These are phyloP conservation scores for Tetrapyrgos nigripes DNA, from an alignment of 1,284 basidiomycete species.

Conservation along the genomic window DNA sequence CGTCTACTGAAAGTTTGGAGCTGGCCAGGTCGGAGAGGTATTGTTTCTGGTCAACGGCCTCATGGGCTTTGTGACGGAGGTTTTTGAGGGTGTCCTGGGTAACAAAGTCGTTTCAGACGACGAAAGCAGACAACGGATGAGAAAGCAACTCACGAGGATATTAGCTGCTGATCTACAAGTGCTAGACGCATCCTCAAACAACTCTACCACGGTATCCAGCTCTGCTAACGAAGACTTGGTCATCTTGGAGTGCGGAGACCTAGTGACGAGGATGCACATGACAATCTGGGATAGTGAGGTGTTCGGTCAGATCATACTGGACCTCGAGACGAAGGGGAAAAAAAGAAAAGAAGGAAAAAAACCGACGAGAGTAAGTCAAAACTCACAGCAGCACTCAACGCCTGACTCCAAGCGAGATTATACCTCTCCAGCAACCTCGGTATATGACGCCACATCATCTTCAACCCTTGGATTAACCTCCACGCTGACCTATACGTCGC, in stretches of 20 bases:
- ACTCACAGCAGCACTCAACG: conserved; percentile 66
- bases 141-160: conserved; percentile 48
- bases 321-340: too few relatives aligned
- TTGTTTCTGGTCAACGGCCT: conserved; percentile 43
- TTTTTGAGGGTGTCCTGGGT: conserved; percentile 55
- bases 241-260: conserved; percentile 62
- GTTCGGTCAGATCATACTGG: too few relatives aligned
- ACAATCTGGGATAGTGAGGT: conserved; percentile 59
- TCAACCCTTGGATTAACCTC: conserved; percentile 59
- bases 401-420: conserved; percentile 63
- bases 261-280: conserved; percentile 68
- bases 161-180: conserved; percentile 54
- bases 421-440: conserved; percentile 52
- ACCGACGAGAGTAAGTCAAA: neutral
- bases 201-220: conserved; percentile 52
- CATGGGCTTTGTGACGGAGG: conserved; percentile 58
- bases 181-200: conserved; percentile 59
- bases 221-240: conserved; percentile 62
- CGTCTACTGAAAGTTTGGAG: conserved; percentile 40
- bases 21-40: conserved; percentile 17
- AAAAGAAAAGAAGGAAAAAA: neutral
- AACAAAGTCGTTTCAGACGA: conserved; percentile 5
- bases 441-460: conserved; percentile 44
- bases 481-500: conserved; percentile 75
- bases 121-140: conserved; percentile 3